phyloP scores from a whole-genome alignment of 225 moss, liverwort and hornwort genomes.

The Polytrichum commune region DNA sequence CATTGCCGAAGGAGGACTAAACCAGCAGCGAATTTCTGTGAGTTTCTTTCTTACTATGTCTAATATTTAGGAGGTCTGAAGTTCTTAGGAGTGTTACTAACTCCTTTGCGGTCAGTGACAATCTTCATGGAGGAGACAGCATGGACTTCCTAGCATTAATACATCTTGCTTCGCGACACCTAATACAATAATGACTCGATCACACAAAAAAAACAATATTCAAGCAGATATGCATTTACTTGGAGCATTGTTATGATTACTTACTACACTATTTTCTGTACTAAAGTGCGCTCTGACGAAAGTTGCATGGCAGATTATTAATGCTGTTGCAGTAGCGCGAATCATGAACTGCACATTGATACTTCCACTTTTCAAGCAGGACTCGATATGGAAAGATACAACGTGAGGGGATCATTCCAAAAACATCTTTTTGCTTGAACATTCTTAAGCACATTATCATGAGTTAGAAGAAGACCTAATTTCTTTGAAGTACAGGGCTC shows the following conservation, averaged over 20 bases:
- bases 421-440: not conserved
- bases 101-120: not conserved
- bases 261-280: too few relatives aligned
- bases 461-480: too few relatives aligned
- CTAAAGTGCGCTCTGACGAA: not conserved
- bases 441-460: not conserved
- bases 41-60: conserved; percentile 6
- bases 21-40: conserved; percentile 63
- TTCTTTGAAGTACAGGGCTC: too few relatives aligned
- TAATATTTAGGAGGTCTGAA: too few relatives aligned
- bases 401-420: conserved; percentile 11
- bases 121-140: not conserved
- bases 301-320: conserved; percentile 46
- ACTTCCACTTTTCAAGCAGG: conserved; percentile 57
- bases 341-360: conserved; percentile 62
- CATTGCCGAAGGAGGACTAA: conserved; percentile 58
- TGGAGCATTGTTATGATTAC: too few relatives aligned
- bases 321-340: conserved; percentile 59
- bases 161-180: too few relatives aligned
- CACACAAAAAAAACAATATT: too few relatives aligned
- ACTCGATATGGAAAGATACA: conserved; percentile 66
- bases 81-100: not conserved
- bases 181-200: too few relatives aligned
- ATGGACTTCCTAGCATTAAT: not conserved
- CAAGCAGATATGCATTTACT: too few relatives aligned